Evolutionary conservation across 768 basidiomycete genomes (phyloP), one percentile per base, ranked within the genome.

Genomic region (Xanthoconium purpureum): DNA sequence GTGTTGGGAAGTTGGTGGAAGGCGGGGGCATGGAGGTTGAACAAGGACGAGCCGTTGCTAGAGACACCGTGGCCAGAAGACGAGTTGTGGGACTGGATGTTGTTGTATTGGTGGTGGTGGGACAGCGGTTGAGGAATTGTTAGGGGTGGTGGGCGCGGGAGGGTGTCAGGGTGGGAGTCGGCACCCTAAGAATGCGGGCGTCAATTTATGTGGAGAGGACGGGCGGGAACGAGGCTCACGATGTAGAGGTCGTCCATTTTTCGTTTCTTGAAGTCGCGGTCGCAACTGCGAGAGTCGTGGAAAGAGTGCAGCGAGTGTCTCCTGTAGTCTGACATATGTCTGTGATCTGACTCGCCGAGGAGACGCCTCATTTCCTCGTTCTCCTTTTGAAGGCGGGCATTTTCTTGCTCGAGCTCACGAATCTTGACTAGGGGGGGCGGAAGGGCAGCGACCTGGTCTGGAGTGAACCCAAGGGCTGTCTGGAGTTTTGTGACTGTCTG

Each of bases 401-500:
- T 91, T 67, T 94, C 91, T 65, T 89, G 84, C 69, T 92, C 88
- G 51, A 94, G 83, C 67, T 91, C 91, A 30, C 87, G 83, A 63
- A 93, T 88, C 65, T 88, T 87, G 62, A 83, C 72, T 10, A 87
- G 76, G 0, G 88, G 86, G 2, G 89, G 85, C 0, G 89, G 88
- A 3, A 91, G 77, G 1, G 84, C 83, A 4, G 82, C 79, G 28
- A 90, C 83, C 62, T 91, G 86, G 65, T 92, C 91, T 18, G 87
- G 83, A 11, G 88, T 78, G 58, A 85, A 82, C 2, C 85, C 84
- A 39, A 90, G 77, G 0, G 85, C 84, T 0, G 84, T 84, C 66
- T 93, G 91, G 4, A 94, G 81, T 66, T 91, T 91, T 0, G 88
- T 88, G 32, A 94, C 90, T 0, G 89, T 92, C 69, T 88, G 84